A percentile compares a stretch with the other conserved stretches of the same genome.
Evolutionary conservation across 805 yeast species (phyloP).

Genomic region (Lachancea meyersii): DNA sequence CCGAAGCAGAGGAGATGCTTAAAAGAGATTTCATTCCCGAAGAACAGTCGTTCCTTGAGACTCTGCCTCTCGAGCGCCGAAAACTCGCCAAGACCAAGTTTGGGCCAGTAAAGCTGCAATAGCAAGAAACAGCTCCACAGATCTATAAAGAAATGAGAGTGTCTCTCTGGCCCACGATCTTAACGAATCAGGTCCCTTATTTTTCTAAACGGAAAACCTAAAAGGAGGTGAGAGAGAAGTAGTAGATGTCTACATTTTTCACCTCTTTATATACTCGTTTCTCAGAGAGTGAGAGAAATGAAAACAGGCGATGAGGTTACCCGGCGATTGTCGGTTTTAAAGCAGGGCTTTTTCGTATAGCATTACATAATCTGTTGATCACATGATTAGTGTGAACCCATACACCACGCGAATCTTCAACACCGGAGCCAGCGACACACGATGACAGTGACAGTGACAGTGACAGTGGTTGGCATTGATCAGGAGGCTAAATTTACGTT

Average conservation of each 20-base stretch:
- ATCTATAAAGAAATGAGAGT: slow-evolving; percentile 16
- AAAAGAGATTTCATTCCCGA: neutral
- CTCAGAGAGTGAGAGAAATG: neutral
- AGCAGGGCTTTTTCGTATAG: neutral
- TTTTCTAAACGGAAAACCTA: slow-evolving; percentile 3
- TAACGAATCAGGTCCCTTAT: slow-evolving; percentile 28
- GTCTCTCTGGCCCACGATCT: slow-evolving; percentile 19
- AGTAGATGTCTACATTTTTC: too few relatives aligned
- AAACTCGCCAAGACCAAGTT: slow-evolving; percentile 34
- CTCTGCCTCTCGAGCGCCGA: slow-evolving; percentile 72
- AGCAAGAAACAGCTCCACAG: slow-evolving; percentile 24
- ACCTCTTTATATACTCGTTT: neutral
- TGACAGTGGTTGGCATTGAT: too few relatives aligned
- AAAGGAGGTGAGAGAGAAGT: neutral
- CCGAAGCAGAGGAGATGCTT: slow-evolving; percentile 34
- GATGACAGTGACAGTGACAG: neutral
- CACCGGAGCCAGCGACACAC: neutral
- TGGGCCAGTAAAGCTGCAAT: slow-evolving; percentile 30
- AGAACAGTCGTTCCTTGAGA: slow-evolving; percentile 26
- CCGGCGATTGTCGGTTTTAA: neutral
- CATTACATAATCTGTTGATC: too few relatives aligned
- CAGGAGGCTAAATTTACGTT: too few relatives aligned
- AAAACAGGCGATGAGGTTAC: neutral
- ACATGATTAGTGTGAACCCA: too few relatives aligned
- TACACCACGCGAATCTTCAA: neutral